Conservation (phyloP, 2,329 filamentous ascomycete species). For the Arthrobotrys sinensis region DNA sequence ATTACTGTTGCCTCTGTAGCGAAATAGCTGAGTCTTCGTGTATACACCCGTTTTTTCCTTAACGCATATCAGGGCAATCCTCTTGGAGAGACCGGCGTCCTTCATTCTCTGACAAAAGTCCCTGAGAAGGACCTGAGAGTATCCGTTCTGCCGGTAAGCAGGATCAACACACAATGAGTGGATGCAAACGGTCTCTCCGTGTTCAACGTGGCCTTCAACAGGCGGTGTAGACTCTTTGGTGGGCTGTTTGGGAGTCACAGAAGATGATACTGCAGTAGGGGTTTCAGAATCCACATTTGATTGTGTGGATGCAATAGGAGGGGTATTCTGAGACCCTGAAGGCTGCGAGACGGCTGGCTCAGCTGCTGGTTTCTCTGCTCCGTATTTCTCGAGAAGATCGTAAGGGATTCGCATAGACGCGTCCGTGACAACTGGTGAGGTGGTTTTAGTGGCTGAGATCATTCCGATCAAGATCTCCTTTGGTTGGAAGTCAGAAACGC, state of each 20-base stretch:
- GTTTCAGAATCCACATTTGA: conserved; percentile 11
- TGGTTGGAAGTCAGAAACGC: conserved; percentile 56
- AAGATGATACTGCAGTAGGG: not conserved
- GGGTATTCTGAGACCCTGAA: conserved; percentile 1
- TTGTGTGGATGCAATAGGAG: conserved; percentile 6
- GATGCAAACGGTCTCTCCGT: conserved; percentile 53
- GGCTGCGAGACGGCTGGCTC: not conserved
- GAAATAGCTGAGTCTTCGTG: conserved; percentile 38
- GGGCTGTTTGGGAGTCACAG: conserved; percentile 1
- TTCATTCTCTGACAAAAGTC: conserved; percentile 53
- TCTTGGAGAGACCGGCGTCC: conserved; percentile 56
- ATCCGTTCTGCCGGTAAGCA: conserved; percentile 38
- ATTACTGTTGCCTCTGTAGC: conserved; percentile 32
- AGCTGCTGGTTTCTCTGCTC: conserved; percentile 9
- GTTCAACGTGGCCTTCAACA: conserved; percentile 53
- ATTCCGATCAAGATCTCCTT: conserved; percentile 54
- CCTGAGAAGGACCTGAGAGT: conserved; percentile 51
- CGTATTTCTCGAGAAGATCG: conserved; percentile 33
- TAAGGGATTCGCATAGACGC: conserved; percentile 47
- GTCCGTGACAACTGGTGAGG: conserved; percentile 30
- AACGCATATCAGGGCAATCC: conserved; percentile 48
- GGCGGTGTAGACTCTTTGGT: conserved; percentile 16
- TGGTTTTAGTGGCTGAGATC: conserved; percentile 55
- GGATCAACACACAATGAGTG: conserved; percentile 54
- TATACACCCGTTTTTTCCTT: conserved; percentile 53